Evolutionary conservation across 768 basidiomycete genomes (phyloP).

Genomic region (Saitozyma sp.): DNA sequence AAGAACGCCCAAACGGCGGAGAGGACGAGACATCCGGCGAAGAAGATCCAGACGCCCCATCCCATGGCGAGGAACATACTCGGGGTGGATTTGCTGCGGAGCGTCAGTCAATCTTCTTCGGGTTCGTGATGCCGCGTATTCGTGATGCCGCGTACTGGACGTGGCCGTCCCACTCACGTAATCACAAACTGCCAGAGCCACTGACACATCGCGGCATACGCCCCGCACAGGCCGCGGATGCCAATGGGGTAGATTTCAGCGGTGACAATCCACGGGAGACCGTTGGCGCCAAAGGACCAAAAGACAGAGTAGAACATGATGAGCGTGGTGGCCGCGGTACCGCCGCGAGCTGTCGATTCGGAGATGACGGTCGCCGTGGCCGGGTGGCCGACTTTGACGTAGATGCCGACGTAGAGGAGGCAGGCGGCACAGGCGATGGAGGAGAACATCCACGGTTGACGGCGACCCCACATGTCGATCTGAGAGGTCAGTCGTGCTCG

Average conservation of each 20-base stretch:
- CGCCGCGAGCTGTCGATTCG: slow-evolving; percentile 14
- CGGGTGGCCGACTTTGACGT: slow-evolving; percentile 55
- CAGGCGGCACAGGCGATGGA: slow-evolving; percentile 54
- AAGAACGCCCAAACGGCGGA: slow-evolving; percentile 19
- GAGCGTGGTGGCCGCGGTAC: slow-evolving; percentile 43
- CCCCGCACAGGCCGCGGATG: slow-evolving; percentile 37
- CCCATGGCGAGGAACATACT: slow-evolving; percentile 41
- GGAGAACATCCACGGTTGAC: slow-evolving; percentile 55
- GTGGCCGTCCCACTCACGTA: slow-evolving; percentile 27
- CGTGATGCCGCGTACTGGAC: slow-evolving; percentile 43
- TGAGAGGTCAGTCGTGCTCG: too few species aligned
- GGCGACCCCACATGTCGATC: slow-evolving; percentile 55
- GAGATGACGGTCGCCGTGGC: slow-evolving; percentile 25
- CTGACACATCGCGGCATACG: slow-evolving; percentile 30
- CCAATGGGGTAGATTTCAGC: slow-evolving; percentile 44
- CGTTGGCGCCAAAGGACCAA: slow-evolving; percentile 53
- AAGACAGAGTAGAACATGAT: slow-evolving; percentile 52
- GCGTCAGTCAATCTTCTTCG: too few species aligned
- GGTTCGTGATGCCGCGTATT: slow-evolving; percentile 31
- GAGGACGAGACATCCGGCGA: not conserved
- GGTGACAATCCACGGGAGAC: slow-evolving; percentile 58
- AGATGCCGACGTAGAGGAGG: slow-evolving; percentile 58
- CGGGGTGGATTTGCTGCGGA: too few species aligned
- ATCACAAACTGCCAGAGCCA: slow-evolving; percentile 41
- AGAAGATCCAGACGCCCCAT: slow-evolving; percentile 29